Percentiles rank a stretch among this genome's conserved stretches.
Conservation (phyloP, 164 flowering plant species). For the Dillenia suffruticosa region DNA sequence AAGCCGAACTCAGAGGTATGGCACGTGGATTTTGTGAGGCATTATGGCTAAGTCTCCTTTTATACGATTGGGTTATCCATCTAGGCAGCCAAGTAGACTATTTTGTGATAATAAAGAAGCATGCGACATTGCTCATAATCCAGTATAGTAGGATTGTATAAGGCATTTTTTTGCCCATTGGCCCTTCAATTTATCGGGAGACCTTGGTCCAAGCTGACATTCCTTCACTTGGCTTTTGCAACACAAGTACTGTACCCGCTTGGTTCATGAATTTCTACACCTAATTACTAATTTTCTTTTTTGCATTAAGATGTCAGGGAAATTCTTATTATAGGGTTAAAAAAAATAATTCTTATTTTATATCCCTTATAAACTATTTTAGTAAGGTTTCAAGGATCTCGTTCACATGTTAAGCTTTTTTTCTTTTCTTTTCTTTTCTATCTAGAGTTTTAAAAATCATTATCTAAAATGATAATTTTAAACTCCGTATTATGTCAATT, state of each 20-base stretch:
- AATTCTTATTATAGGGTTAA: background rate
- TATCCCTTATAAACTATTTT: background rate
- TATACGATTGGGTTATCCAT: background rate
- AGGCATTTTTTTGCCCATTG: constrained; percentile 67
- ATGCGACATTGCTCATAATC: constrained; percentile 12
- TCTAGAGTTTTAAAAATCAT: too few species aligned
- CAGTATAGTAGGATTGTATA: constrained; percentile 12
- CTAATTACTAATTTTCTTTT: background rate
- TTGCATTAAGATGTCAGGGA: background rate
- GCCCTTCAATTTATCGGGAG: constrained; percentile 87
- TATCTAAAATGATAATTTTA: too few species aligned
- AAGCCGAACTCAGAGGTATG: constrained; percentile 7
- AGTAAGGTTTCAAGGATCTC: background rate
- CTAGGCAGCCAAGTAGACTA: background rate
- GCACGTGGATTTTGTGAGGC: background rate
- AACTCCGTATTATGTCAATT: too few species aligned
- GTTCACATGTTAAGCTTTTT: too few species aligned
- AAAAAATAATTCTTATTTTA: background rate
- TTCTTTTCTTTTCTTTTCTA: too few species aligned
- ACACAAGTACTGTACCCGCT: constrained; percentile 45
- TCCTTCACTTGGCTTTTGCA: constrained; percentile 66
- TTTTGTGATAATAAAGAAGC: constrained; percentile 16
- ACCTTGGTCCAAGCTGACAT: constrained; percentile 80
- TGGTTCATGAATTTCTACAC: background rate
- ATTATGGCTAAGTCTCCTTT: constrained; percentile 1